Conservation (phyloP, 2,329 filamentous ascomycete genomes). For the Paracoccidioides brasiliensis region DNA sequence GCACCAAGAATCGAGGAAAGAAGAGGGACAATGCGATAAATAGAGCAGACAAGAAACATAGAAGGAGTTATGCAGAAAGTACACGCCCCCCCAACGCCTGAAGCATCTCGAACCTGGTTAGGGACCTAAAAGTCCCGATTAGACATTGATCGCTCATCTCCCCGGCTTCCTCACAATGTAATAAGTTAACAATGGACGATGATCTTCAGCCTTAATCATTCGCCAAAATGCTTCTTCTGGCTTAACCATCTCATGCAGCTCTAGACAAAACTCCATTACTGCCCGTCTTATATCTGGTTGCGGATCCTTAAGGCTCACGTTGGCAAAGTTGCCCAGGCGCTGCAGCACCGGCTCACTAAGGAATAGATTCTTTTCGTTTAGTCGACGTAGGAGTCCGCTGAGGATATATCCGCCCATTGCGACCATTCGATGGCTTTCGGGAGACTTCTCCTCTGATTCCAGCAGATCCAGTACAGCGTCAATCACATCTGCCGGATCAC, state of each 20-base stretch:
- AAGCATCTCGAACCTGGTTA: not conserved
- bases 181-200: constrained; percentile 25
- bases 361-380: constrained; percentile 13
- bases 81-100: not conserved
- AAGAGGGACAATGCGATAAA: not conserved
- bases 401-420: constrained; percentile 24
- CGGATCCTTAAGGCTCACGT: constrained; percentile 19
- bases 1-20: not conserved
- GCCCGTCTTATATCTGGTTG: constrained; percentile 28
- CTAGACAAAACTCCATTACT: constrained; percentile 23
- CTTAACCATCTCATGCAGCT: constrained; percentile 17
- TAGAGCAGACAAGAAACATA: not conserved
- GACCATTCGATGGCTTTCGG: constrained; percentile 21
- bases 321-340: constrained; percentile 23
- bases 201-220: constrained; percentile 20
- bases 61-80: not conserved
- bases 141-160: not conserved
- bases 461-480: constrained; percentile 23
- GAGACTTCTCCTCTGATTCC: constrained; percentile 20
- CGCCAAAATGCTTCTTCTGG: constrained; percentile 19
- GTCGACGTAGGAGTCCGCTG: constrained; percentile 16
- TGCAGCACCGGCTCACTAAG: constrained; percentile 13
- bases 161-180: constrained; percentile 19
- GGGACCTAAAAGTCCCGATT: not conserved
- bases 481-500: constrained; percentile 18